Evolutionary conservation across 176 grass and related monocot species (phyloP), one percentile per base, ranked within the genome.

Genomic region (Musa acuminata): DNA sequence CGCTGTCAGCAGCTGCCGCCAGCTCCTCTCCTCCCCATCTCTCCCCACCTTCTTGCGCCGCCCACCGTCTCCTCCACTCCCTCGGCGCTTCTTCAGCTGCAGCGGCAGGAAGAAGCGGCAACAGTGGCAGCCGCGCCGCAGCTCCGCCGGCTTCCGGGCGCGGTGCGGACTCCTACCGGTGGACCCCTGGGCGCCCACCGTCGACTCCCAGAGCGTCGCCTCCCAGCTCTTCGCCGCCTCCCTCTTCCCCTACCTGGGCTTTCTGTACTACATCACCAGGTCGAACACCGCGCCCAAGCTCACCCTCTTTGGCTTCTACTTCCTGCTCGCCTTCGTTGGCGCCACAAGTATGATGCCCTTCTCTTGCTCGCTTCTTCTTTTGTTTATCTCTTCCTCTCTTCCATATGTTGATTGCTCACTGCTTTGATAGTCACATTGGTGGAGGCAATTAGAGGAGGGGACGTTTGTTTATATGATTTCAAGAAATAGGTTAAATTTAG

Each of bases 221-320:
- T 94, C 90, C 62, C 88, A 94, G 82, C 88, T 99, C 53, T 98
- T 94, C 78, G 95, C 95, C 49, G 82, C 82, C 12, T 98, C 95
- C n/a, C 90, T 99, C 1, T 99, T 94, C 63, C 88, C 95, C 19
- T 94, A 94, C 89, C 71, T 99, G 16, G 95, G 90, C 0, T 99
- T 94, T 84, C 82, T 99, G 75, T 99, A 89, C 85, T 94, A 85
- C 90, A 85, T 94, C 68, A 87, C 88, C 73, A 89, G 63, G 78
- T 91, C 95, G 72, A 91, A 87, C 78, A 91, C 90, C 50, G 82
- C 86, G 76, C 90, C 95, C 43, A 72, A 89, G 0, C 86, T 99
- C 76, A 94, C 90, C 51, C 90, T 99, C 74, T 89, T 99, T 72
- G 90, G 95, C 43, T 99, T 94, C 78, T 99, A 94, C 74, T 98